Base-by-base conservation (phyloP, 2,329 filamentous ascomycete species). In the Grosmannia huntii region DNA sequence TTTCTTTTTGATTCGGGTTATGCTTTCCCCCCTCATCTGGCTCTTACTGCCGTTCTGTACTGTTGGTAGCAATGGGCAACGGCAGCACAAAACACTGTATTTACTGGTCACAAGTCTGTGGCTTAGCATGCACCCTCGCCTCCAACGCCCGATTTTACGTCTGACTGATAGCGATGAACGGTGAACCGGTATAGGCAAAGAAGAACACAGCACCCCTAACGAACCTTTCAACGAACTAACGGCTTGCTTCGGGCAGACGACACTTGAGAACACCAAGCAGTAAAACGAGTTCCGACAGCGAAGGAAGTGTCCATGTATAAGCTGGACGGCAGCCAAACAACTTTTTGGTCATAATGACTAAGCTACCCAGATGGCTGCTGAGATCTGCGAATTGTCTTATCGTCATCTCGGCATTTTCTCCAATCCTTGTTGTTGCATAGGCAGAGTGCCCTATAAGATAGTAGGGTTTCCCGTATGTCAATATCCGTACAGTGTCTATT, bases 361-460 rank as follows among this genome's bases (percentile, higher is more conserved):
- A 5, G 28, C 28, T 28, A 25, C 49, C 49, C 23, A 52, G 21
- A 10, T 31, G 49, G 57, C 14, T 49, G n/a, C 46, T 49, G n/a
- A 49, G 46, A 27, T 25, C 2, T 49, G 14, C 9, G 59, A 62
- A 49, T 65, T 63, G 38, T 66, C 28, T 64, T 36, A 65, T 64
- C 2, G 63, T 64, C 53, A 63, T 60, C 38, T 60, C 61, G 1
- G 61, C 61, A 9, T 64, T 64, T 59, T 77, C 75, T 0, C 76
- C 75, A 0, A 73, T 71, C 0, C 75, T 76, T 0, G 75, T 75
- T 12, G 77, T 73, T 0, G 73, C 76, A 56, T 79, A 75, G 1
- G 75, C 75, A 4, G 73, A 73, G 31, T 78, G 76, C 0, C 75
- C 75, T 0, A 78, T 62, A 16, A 81, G 72, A 3, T 31, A 5